Evolutionary conservation across 768 basidiomycete species (phyloP), one percentile per base, ranked within the genome.

Genomic region (Suillus ampliporus): DNA sequence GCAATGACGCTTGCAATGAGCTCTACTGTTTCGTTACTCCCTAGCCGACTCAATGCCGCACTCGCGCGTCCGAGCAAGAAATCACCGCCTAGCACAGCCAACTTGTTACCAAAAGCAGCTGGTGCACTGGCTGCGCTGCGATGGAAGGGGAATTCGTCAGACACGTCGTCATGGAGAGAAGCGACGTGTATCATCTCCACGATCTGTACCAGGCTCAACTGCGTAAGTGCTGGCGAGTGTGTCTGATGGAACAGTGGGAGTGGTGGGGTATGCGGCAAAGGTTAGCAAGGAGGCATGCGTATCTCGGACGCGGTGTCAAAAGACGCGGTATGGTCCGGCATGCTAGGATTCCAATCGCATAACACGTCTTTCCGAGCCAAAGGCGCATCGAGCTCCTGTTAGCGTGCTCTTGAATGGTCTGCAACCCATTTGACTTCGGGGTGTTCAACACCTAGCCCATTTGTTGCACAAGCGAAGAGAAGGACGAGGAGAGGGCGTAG

Each of bases 131-230:
- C 83, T 4, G 80, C 79, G 14, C 85, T 83, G 0, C 96, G 83
- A 7, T 96, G 88, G 7, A 94, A 84, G 9, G 88, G 80, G 1
- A 91, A 86, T 64, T 77, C 76, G 79, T 94, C 91, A 62, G 91
- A 85, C 58, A 99, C 94, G 69, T 91, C 90, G 80, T 99, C 94
- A 74, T 99, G 97, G 19, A 99, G 83, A 4, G 92, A 95, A 28
- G 97, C 96, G 64, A 98, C 91, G 73, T 99, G 95, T 53, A 99
- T 92, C 95, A 99, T 97, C 75, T 99, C 97, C 58, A 94, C 89
- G 48, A 99, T 96, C 71, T 97, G 95, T 5, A 96, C 97, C 38
- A 99, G 86, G 35, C 96, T 90, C 35, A 90, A 78, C 76, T 99
- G 97, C 1, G 71, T 69, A 8, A 76, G 58, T 69, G 76, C 61